Conservation (phyloP, 305 asterid species). For the Ruellia speciosa region DNA sequence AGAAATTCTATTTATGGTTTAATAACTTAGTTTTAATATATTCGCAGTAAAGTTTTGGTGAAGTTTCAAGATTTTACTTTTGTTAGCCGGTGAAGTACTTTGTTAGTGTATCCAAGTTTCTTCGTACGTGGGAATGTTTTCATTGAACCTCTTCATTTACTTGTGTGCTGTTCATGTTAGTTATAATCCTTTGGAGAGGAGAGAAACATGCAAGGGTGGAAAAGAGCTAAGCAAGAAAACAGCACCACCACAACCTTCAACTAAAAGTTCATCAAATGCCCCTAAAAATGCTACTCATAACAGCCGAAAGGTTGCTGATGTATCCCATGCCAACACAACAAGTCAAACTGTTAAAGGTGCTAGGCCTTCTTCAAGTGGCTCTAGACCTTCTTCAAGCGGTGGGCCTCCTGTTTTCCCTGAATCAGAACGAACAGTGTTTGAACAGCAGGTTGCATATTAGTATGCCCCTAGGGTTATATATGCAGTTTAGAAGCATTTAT, state of each 20-base stretch:
- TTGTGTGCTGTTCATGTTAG: constrained; percentile 29
- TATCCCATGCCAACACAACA: constrained; percentile 32
- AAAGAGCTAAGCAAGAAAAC: constrained; percentile 71
- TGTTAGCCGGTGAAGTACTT: background rate
- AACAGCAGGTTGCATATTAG: constrained; percentile 47
- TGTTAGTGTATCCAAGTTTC: background rate
- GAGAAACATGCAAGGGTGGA: constrained; percentile 80
- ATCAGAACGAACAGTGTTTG: constrained; percentile 50
- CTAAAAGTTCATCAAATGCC: constrained; percentile 43
- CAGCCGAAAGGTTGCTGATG: constrained; percentile 49
- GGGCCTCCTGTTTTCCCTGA: constrained; percentile 45
- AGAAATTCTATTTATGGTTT: background rate
- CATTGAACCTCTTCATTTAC: background rate
- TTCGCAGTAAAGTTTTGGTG: background rate
- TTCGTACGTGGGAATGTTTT: background rate
- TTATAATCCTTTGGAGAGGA: constrained; percentile 84
- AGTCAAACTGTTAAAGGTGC: constrained; percentile 46
- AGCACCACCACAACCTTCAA: constrained; percentile 45
- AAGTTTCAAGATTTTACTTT: constrained; percentile 7
- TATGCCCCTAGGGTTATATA: background rate
- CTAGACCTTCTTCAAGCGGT: constrained; percentile 52
- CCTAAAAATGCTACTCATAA: constrained; percentile 44
- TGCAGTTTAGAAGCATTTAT: constrained; percentile 4
- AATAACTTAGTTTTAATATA: background rate
- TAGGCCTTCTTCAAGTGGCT: constrained; percentile 59